Evolutionary conservation across 1,139 yeast species (phyloP).

Genomic region (Taphrina pruni): DNA sequence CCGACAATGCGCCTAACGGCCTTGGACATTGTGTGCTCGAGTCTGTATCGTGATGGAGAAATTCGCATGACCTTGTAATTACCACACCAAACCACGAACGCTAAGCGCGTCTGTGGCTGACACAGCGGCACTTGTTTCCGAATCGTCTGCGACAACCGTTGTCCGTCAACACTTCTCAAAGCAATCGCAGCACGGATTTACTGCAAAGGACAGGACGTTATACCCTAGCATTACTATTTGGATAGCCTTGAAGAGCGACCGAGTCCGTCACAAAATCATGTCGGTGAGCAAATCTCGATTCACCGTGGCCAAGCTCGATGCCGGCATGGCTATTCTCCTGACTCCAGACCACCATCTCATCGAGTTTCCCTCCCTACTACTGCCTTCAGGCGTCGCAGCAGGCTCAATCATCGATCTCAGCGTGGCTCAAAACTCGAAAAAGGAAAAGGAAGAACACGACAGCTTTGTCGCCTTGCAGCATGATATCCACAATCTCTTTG

Average conservation of each 20-base stretch:
- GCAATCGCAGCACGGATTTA: background rate
- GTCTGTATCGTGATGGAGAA: no score
- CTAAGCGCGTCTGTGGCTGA: background rate
- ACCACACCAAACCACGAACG: background rate
- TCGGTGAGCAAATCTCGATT: constrained; percentile 49
- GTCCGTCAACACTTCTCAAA: background rate
- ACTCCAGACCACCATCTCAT: constrained; percentile 93
- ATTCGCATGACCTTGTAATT: no score
- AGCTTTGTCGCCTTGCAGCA: constrained; percentile 72
- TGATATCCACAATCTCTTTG: constrained; percentile 73
- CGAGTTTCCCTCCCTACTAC: constrained; percentile 89
- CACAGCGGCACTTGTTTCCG: background rate
- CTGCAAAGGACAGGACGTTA: background rate
- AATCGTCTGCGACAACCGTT: background rate
- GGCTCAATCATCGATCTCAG: constrained; percentile 90
- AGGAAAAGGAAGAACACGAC: constrained; percentile 66
- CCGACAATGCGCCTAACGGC: background rate
- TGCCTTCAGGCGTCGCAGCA: constrained; percentile 89
- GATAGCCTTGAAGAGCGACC: no score
- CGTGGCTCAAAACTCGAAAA: constrained; percentile 78
- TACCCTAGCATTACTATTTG: no score
- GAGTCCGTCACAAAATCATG: background rate
- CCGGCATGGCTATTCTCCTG: constrained; percentile 85
- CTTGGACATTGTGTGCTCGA: background rate
- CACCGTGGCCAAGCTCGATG: constrained; percentile 95